Conservation (phyloP, 192 early-diverging fungal genomes). For the Podila minutissima region DNA sequence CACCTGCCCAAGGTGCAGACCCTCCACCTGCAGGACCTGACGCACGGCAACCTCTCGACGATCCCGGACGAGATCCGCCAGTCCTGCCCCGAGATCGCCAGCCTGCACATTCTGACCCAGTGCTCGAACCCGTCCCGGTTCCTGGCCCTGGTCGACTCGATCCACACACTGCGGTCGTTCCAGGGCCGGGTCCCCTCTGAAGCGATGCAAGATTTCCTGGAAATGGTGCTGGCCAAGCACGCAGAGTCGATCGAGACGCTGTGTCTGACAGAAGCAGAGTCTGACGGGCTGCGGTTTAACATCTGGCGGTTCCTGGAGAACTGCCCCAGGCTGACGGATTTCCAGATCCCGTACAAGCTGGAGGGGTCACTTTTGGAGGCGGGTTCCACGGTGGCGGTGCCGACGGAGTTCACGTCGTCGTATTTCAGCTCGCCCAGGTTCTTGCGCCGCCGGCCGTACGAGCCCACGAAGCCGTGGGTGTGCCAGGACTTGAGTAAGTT, state of each 20-base stretch:
- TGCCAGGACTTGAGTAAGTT: constrained; percentile 20
- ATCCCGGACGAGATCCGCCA: not conserved
- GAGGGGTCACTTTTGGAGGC: not conserved
- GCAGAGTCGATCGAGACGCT: constrained; percentile 10
- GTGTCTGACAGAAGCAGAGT: not conserved
- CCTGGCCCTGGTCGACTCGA: constrained; percentile 8
- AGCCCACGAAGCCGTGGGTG: constrained; percentile 23
- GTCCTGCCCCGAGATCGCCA: not conserved
- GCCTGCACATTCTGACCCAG: constrained; percentile 3
- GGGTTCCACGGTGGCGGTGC: not conserved
- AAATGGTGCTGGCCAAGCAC: constrained; percentile 9
- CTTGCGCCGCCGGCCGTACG: not conserved
- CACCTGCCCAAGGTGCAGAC: not conserved
- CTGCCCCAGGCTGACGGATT: constrained; percentile 8
- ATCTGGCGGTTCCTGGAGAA: constrained; percentile 30
- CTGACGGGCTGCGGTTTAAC: constrained; percentile 9
- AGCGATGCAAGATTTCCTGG: constrained; percentile 16
- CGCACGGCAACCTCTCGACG: constrained; percentile 17
- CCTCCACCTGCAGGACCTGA: not conserved
- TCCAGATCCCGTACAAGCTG: constrained; percentile 17
- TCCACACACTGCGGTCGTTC: constrained; percentile 6
- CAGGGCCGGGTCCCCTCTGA: constrained; percentile 17
- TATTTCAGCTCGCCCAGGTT: not conserved
- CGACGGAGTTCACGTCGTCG: not conserved
- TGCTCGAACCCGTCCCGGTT: constrained; percentile 7